Percentiles rank a stretch among this genome's conserved stretches.
These are phyloP conservation scores for Heimioporus sp. DNA, from an alignment of 768 basidiomycete genomes.

Conservation along the genomic window DNA sequence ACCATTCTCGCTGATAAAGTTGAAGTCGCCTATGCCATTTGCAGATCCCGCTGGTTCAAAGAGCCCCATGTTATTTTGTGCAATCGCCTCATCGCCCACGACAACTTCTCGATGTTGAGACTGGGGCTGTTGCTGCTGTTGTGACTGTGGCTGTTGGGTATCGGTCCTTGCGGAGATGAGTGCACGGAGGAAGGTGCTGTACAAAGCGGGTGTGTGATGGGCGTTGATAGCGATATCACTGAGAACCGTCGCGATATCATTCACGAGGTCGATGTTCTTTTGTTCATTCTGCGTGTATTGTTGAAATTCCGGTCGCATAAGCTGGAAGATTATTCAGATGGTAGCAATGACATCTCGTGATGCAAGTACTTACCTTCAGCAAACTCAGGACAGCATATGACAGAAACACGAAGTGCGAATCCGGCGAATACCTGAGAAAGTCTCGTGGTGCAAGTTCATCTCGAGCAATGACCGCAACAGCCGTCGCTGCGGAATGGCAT, in stretches of 20 bases:
- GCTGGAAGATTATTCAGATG: conserved; percentile 41
- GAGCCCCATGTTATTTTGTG: conserved; percentile 29
- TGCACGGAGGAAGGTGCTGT: conserved; percentile 78
- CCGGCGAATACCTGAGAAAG: conserved; percentile 79
- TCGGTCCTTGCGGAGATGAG: conserved; percentile 57
- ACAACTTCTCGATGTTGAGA: conserved; percentile 20
- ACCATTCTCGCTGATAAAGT: conserved; percentile 82
- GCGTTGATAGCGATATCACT: conserved; percentile 76
- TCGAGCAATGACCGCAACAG: conserved; percentile 68
- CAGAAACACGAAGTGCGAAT: conserved; percentile 87
- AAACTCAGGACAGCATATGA: conserved; percentile 93
- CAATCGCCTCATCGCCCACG: conserved; percentile 15
- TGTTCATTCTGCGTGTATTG: conserved; percentile 73
- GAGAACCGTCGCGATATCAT: conserved; percentile 78
- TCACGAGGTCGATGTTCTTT: conserved; percentile 65
- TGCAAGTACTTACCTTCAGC: conserved; percentile 65
- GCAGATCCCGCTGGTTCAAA: conserved; percentile 21
- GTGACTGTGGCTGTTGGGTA: conserved; percentile 23
- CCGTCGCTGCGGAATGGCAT: conserved; percentile 68
- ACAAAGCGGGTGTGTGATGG: conserved; percentile 87
- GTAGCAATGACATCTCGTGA: neutral
- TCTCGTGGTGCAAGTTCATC: conserved; percentile 79
- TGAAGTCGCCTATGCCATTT: conserved; percentile 48
- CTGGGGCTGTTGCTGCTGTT: conserved; percentile 12
- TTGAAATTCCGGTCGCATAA: conserved; percentile 82